Percentiles rank a stretch among this genome's conserved stretches.
Conservation (phyloP, 306 rosid genomes). For the Cucumis sativus region DNA sequence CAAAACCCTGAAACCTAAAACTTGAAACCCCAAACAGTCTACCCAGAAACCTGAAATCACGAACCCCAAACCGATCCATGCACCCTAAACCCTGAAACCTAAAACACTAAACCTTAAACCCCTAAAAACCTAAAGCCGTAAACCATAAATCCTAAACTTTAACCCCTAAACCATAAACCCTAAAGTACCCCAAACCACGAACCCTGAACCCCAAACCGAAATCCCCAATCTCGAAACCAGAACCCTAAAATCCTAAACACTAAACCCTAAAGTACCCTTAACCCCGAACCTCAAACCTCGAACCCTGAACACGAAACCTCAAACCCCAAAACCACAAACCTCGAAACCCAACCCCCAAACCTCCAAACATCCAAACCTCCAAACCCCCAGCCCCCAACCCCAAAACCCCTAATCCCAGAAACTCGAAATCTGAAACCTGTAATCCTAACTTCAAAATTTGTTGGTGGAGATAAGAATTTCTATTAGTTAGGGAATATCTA, state of each 20-base stretch:
- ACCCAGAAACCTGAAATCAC: neutral
- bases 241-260: neutral
- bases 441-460: no score
- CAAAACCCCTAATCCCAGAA: no score
- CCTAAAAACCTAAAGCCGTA: neutral
- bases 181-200: neutral
- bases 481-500: no score
- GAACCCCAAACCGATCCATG: no score
- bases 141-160: neutral
- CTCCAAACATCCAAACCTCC: no score
- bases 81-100: neutral
- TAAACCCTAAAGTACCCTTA: neutral
- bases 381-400: no score
- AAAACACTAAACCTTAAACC: neutral
- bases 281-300: neutral
- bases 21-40: neutral
- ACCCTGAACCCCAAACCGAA: no score
- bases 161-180: neutral
- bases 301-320: neutral
- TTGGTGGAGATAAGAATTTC: no score
- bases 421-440: no score
- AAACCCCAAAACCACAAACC: no score
- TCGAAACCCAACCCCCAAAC: no score
- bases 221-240: neutral
- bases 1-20: neutral